Conservation (phyloP, 2,329 filamentous ascomycete species). For the Parafenestella ontariensis region DNA sequence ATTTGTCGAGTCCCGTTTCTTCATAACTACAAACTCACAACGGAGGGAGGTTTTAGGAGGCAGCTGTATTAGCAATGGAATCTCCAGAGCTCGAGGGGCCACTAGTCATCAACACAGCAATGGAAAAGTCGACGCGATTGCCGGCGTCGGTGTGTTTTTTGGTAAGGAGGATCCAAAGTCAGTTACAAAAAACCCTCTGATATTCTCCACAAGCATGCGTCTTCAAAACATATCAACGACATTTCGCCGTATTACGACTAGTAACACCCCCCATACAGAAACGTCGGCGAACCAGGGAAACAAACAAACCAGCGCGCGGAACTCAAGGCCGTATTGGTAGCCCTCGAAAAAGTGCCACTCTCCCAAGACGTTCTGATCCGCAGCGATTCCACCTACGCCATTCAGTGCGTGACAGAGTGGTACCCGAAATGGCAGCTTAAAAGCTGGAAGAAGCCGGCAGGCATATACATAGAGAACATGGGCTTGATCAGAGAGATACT, state of each 20-base stretch:
- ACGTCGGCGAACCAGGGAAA: slow-evolving; percentile 70
- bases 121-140: slow-evolving; percentile 59
- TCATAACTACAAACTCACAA: too few species aligned
- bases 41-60: too few species aligned
- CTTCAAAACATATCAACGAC: too few species aligned
- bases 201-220: too few species aligned
- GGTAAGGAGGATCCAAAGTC: slow-evolving; percentile 62
- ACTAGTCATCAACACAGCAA: slow-evolving; percentile 44
- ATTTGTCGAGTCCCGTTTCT: too few species aligned
- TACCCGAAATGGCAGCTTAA: neutral
- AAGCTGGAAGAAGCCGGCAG: neutral
- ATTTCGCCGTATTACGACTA: neutral
- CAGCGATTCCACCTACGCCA: neutral
- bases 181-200: slow-evolving; percentile 22
- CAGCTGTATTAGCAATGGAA: neutral
- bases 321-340: slow-evolving; percentile 73
- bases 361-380: neutral
- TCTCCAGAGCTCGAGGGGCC: neutral
- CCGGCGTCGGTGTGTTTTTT: slow-evolving; percentile 68
- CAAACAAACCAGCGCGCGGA: slow-evolving; percentile 95
- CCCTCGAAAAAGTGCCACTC: neutral
- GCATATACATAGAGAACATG: neutral
- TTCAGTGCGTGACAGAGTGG: neutral
- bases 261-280: slow-evolving; percentile 49
- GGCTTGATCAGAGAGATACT: neutral